Evolutionary conservation across 371 early-diverging fungal species (phyloP).

Genomic region (Lichtheimia ornata): DNA sequence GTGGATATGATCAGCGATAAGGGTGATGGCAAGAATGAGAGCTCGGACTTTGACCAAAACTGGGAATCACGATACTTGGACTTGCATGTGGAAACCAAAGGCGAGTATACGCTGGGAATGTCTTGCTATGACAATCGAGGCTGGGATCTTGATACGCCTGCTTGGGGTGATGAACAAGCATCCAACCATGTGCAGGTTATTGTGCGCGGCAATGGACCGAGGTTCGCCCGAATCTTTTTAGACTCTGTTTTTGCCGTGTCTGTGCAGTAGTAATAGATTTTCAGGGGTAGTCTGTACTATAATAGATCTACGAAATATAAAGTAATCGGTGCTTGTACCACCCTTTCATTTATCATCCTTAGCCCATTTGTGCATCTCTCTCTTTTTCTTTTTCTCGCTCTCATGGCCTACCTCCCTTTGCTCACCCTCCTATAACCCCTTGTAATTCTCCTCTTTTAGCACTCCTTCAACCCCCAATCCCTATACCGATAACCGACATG

Average conservation of each 20-base stretch:
- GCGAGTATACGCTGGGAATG: constrained; percentile 53
- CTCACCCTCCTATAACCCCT: too few relatives aligned
- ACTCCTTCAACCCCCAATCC: too few relatives aligned
- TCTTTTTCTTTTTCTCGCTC: too few relatives aligned
- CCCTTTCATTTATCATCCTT: too few relatives aligned
- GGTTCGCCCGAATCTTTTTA: constrained; percentile 27
- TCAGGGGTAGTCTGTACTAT: neutral
- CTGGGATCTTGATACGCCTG: constrained; percentile 11
- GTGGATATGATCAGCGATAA: constrained; percentile 25
- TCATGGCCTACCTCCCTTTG: too few relatives aligned
- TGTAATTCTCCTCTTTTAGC: too few relatives aligned
- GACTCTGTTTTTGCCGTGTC: constrained; percentile 19
- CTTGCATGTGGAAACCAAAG: constrained; percentile 47
- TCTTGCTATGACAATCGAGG: constrained; percentile 39
- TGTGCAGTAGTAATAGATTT: neutral
- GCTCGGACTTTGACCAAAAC: constrained; percentile 11
- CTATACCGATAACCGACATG: too few relatives aligned
- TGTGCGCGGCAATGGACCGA: constrained; percentile 30
- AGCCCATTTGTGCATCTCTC: too few relatives aligned
- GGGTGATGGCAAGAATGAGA: constrained; percentile 16
- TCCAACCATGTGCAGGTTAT: constrained; percentile 41
- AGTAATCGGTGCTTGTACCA: too few relatives aligned
- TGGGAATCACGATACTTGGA: constrained; percentile 41
- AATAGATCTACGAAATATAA: too few relatives aligned
- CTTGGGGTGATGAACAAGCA: constrained; percentile 18